Evolutionary conservation across 2,329 filamentous ascomycete genomes (phyloP), one percentile per base, ranked within the genome.

Genomic region (Fusarium haematococcum): DNA sequence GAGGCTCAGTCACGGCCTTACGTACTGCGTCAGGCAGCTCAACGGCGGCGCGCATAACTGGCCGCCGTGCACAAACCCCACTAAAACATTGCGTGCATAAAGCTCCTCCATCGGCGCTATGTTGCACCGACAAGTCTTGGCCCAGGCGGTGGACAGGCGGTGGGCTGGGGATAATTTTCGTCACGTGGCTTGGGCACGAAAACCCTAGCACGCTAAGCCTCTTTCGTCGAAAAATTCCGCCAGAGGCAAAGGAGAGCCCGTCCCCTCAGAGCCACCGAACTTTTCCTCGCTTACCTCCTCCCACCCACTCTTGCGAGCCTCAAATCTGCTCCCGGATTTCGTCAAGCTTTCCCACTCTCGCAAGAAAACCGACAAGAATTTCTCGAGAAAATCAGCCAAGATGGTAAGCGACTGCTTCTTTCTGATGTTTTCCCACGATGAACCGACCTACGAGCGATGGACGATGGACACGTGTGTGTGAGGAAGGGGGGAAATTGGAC

Each of bases 271-370:
- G 80, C 80, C 81, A 82, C 81, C 80, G 82, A 86, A 88, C 83
- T 88, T 87, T 87, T 87, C 84, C 83, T 84, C 82, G 83, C 80
- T 82, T 82, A 83, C 83, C 82, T 85, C 82, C 81, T 81, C 83
- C 83, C 83, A 84, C 82, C 81, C 82, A 84, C 82, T 52, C 84
- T 83, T 84, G 82, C 85, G 85, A 87, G 85, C 84, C 82, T 84
- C 84, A 84, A 88, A 88, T 88, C 87, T 87, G 86, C 84, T 84
- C 81, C 82, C 86, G 88, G 86, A 88, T 88, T 88, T 87, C 83
- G 84, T 85, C 85, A 86, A 85, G 80, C 82, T 84, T 83, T 80
- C 80, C 81, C 77, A 81, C 79, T 82, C 85, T 88, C 87, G 85
- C 86, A 84, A 84, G 82, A 83, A 48, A 73, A 78, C 79, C 81